Conservation (phyloP, 352 stramenopile species). For the Pythium chondricola region DNA sequence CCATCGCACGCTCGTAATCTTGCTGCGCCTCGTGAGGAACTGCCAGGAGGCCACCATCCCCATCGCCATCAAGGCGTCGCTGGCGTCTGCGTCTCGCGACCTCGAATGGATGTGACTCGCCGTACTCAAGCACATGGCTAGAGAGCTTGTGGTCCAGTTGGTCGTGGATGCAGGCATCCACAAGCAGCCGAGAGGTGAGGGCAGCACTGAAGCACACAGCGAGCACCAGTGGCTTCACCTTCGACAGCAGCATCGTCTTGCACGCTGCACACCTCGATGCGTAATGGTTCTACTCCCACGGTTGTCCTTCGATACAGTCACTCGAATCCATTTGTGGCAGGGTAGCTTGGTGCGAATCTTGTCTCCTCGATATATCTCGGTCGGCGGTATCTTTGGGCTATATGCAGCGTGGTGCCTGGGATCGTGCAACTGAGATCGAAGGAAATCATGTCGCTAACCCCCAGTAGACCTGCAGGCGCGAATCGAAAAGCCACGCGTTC, state of each 20-base stretch:
- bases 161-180: conserved; percentile 19
- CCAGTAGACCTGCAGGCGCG: conserved; percentile 13
- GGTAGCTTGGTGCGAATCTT: background rate
- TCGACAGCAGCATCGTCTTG: background rate
- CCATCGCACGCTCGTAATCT: conserved; percentile 31
- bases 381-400: background rate
- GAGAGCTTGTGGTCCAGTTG: conserved; percentile 14
- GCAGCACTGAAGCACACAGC: background rate
- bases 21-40: conserved; percentile 16
- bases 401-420: conserved; percentile 2
- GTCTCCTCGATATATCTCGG: background rate
- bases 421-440: conserved; percentile 3
- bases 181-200: background rate
- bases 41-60: background rate
- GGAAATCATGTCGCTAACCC: background rate
- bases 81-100: conserved; percentile 7
- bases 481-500: conserved; percentile 16
- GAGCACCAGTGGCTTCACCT: background rate
- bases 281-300: background rate
- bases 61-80: background rate
- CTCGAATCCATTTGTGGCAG: background rate
- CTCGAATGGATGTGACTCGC: conserved; percentile 18
- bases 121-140: conserved; percentile 8
- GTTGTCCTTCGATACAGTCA: background rate
- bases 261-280: too few relatives aligned